Base-by-base conservation (phyloP, 2,329 filamentous ascomycete species). In the Penicillium sp. region DNA sequence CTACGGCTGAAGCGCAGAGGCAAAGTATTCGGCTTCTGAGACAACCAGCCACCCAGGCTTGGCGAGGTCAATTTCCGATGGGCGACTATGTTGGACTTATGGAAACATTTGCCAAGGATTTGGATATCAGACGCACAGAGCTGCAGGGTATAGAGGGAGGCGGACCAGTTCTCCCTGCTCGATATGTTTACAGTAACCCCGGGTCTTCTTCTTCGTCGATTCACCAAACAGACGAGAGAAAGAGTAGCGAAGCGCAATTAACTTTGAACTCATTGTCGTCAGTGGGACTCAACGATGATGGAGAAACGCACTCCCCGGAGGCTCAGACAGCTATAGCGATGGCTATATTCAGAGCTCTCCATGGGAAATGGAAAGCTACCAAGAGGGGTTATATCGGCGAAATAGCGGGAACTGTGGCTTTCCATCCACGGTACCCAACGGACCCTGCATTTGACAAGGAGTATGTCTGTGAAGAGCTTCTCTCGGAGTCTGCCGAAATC, bases 51-150 rank as follows among this genome's bases (percentile, higher is more conserved):
- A 48, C 48, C 4, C 34, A 53, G 6, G 28, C 64, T 42, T 48
- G 67, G 31, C 61, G 88, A 70, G 56, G 80, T 1, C 91, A 94
- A 63, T 94, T 92, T 62, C 91, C 90, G 33, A 92, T 93, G 87
- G 87, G 87, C 9, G 91, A 95, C 71, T 93, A 92, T 69, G 73
- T 85, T 7, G 92, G 86, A 56, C 73, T 93, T 11, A 87, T 93
- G 80, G 86, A 91, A 60, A 83, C 88, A 11, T 85, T 92, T 54
- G 79, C 86, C 11, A 70, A 79, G 2, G 82, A 85, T 0, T 75
- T 91, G 2, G 79, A 75, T 0, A 77, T 91, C 8, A 31, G 60
- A 13, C 75, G 80, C 3, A 65, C 70, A 66, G 26, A 80, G 75
- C 26, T 67, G 60, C 14, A 67, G 60, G n/a, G 72, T 0, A 73